phyloP scores from a whole-genome alignment of 1,284 basidiomycete genomes.

The Cryptococcus amylolentus region DNA sequence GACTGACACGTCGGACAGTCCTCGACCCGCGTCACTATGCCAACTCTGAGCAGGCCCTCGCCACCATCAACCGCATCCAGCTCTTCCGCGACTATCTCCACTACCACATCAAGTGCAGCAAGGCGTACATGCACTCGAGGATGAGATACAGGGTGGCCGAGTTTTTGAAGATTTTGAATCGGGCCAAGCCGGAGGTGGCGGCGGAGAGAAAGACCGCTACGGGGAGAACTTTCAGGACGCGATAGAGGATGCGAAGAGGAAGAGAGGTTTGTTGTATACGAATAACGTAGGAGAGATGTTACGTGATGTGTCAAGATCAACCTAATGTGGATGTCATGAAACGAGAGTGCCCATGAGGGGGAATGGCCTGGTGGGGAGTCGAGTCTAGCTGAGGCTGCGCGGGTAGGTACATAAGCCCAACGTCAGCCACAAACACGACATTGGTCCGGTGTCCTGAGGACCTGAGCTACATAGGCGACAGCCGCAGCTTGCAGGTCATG shows the following conservation, averaged over 20 bases:
- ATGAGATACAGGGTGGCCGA: conserved; percentile 94
- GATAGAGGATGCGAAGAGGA: conserved; percentile 16
- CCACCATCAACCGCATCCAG: conserved; percentile 92
- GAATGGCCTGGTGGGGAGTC: no score
- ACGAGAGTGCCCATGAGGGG: no score
- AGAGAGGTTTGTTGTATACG: conserved; percentile 1
- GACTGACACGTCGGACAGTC: conserved; percentile 54
- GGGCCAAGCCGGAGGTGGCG: conserved; percentile 90
- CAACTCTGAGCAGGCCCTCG: conserved; percentile 66
- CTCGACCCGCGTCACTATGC: conserved; percentile 94
- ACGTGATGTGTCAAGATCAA: not conserved
- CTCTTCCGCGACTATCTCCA: conserved; percentile 98
- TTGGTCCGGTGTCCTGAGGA: no score
- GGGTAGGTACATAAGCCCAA: no score
- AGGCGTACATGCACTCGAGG: conserved; percentile 98
- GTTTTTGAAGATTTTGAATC: conserved; percentile 95
- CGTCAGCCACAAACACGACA: no score
- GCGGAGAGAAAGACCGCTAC: conserved; percentile 84
- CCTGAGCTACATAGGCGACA: no score
- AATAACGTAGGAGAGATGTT: not conserved
- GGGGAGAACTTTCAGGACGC: conserved; percentile 46
- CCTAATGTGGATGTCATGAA: not conserved
- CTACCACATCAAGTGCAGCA: conserved; percentile 98
- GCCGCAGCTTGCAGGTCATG: no score
- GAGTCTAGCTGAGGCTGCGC: no score